A percentile compares a stretch with the other conserved stretches of the same genome.
These are phyloP conservation scores for Dioszegia hungarica DNA, from an alignment of 768 basidiomycete genomes.

Conservation along the genomic window DNA sequence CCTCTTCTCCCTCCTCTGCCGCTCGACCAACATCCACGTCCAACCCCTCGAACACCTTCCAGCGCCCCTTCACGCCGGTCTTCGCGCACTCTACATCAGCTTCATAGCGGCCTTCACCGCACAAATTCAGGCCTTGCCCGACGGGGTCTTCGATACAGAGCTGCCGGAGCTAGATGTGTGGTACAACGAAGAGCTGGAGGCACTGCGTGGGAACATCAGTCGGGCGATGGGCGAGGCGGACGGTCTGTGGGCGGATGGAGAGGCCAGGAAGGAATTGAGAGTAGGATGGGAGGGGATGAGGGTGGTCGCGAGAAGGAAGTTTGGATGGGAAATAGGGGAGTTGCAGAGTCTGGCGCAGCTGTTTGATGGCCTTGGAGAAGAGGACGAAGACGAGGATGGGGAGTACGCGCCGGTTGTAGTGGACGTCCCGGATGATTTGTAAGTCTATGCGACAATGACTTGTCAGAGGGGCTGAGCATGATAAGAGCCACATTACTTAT, in stretches of 20 bases:
- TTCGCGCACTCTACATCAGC: neutral
- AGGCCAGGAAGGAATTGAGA: neutral
- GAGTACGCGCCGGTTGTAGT: constrained; percentile 47
- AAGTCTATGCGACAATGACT: no score
- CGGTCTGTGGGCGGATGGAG: neutral
- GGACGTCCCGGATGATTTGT: no score
- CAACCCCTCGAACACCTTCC: neutral
- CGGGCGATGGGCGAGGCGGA: neutral
- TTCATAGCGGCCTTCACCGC: constrained; percentile 21
- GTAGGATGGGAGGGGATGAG: neutral
- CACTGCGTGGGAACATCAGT: constrained; percentile 11
- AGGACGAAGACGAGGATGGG: constrained; percentile 41
- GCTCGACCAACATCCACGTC: constrained; percentile 26
- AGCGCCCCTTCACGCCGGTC: neutral
- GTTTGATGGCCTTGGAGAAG: neutral
- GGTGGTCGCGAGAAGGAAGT: constrained; percentile 10
- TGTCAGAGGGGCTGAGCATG: no score
- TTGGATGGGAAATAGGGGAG: constrained; percentile 30
- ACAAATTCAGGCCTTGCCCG: constrained; percentile 33
- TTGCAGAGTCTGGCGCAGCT: neutral
- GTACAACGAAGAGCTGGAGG: constrained; percentile 32
- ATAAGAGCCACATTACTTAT: no score
- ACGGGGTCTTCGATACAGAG: constrained; percentile 39
- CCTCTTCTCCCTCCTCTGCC: constrained; percentile 45
- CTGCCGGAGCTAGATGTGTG: constrained; percentile 44